Base-by-base conservation (phyloP, 2,329 filamentous ascomycete genomes). In the Ascochyta pisi region DNA sequence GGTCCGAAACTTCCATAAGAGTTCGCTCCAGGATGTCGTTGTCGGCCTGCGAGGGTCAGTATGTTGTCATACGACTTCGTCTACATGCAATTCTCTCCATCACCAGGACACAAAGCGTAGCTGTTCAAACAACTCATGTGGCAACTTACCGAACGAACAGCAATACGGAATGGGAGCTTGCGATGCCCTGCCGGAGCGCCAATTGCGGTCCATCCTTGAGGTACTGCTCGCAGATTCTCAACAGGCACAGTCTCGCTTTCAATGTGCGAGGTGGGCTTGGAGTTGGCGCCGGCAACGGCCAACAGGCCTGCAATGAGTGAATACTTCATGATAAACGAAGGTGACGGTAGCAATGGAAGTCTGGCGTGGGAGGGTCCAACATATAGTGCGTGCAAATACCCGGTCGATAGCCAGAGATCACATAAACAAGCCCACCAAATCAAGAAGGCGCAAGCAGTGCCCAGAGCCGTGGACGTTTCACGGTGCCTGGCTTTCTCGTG, bases 1-100 rank as follows among this genome's bases (percentile, higher is more conserved):
- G 87, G 0, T 84, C 85, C 0, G 87, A 88, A 27, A 89, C 79
- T 38, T 86, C 82, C 52, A 87, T 78, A 9, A 88, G 79, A 6
- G 77, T 80, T 65, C 84, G 79, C 68, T 89, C 85, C 50, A 89
- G 82, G 6, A 80, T 72, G 3, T 70, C 75, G 34, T 78, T 68
- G 40, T 80, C 80, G 22, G 81, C 79, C 71, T 85, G 78, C 9
- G 13, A n/a, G n/a, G 1, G 35, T 74, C 35, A 74, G 66, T 33
- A 24, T 31, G 3, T 35, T n/a, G 37, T 55, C n/a, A 12, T 55
- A 31, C 13, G 12, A 35, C 51, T 26, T 48, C 13, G 27, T n/a
- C 45, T 40, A 50, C 46, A 40, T 45, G 52, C 7, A 6, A 19
- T 29, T 19, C 9, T 42, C 13, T 24, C 9, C 16, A 22, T 12